phyloP scores from a whole-genome alignment of 1,284 basidiomycete species.

The Apiotrichum gracile region DNA sequence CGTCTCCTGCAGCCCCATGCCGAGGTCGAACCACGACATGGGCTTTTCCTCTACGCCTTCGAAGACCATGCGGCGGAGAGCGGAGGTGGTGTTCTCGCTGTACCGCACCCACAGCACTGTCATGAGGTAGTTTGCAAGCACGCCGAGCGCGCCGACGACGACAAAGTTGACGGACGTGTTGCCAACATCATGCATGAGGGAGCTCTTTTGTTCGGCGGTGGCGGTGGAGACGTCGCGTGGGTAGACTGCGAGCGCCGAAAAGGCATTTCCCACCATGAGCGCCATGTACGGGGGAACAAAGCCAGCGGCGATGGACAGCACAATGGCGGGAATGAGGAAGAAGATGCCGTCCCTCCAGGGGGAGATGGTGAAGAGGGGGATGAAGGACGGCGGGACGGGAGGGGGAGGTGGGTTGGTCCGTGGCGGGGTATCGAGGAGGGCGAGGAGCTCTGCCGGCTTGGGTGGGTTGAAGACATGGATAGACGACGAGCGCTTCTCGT shows the following conservation, averaged over 20 bases:
- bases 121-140: slow-evolving; percentile 68
- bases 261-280: slow-evolving; percentile 74
- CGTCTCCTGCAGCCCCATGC: slow-evolving; percentile 62
- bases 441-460: not conserved
- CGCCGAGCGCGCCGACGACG: slow-evolving; percentile 62
- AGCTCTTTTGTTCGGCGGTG: slow-evolving; percentile 50
- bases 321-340: slow-evolving; percentile 65
- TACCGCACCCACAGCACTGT: slow-evolving; percentile 79
- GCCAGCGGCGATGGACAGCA: slow-evolving; percentile 64
- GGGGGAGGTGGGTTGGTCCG: not conserved
- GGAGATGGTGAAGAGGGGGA: slow-evolving; percentile 63
- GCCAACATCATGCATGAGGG: slow-evolving; percentile 58
- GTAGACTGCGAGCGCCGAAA: slow-evolving; percentile 66
- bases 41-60: slow-evolving; percentile 62
- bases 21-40: slow-evolving; percentile 81
- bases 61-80: slow-evolving; percentile 66
- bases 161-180: slow-evolving; percentile 62
- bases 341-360: slow-evolving; percentile 54
- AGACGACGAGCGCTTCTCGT: not conserved
- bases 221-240: slow-evolving; percentile 42
- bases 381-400: slow-evolving; percentile 52
- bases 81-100: slow-evolving; percentile 71
- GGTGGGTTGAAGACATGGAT: not conserved
- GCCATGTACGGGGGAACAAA: slow-evolving; percentile 91
- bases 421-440: not conserved